A percentile compares a stretch with the other conserved stretches of the same genome.
Conservation (phyloP, 2,329 filamentous ascomycete genomes). For the Fusarium anguioides region DNA sequence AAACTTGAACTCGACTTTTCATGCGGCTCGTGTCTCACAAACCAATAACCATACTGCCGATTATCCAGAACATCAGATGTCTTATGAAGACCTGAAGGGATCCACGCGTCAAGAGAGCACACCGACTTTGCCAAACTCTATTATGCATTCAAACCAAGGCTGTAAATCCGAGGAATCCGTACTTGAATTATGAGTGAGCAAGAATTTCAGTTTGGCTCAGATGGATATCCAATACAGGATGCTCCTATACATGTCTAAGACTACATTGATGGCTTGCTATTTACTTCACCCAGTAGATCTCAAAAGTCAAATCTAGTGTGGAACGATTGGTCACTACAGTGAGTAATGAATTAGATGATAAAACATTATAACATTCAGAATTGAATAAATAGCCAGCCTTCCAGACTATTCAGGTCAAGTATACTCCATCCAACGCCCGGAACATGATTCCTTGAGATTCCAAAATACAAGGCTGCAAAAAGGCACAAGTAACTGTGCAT, state of each 20-base stretch:
- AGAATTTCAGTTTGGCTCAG: background rate
- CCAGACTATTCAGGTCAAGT: constrained; percentile 37
- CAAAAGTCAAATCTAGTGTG: background rate
- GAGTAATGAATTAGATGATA: background rate
- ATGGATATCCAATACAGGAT: no score
- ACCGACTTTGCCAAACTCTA: constrained; percentile 1
- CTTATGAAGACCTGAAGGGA: background rate
- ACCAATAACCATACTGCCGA: background rate
- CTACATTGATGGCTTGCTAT: background rate
- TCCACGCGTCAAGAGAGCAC: background rate
- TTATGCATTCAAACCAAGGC: background rate
- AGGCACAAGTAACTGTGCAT: constrained; percentile 24
- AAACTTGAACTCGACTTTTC: background rate
- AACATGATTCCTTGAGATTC: constrained; percentile 30
- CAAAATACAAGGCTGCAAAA: constrained; percentile 27
- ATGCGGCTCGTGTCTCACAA: background rate
- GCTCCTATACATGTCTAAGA: background rate
- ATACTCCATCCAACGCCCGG: constrained; percentile 44
- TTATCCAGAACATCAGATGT: background rate
- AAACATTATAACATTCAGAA: constrained; percentile 21
- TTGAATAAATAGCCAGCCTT: constrained; percentile 30
- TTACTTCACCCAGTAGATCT: background rate
- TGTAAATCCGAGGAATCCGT: background rate
- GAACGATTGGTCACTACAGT: background rate
- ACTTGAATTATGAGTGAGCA: background rate